Conservation (phyloP, 164 flowering plant species). For the Nymphaea colorata region DNA sequence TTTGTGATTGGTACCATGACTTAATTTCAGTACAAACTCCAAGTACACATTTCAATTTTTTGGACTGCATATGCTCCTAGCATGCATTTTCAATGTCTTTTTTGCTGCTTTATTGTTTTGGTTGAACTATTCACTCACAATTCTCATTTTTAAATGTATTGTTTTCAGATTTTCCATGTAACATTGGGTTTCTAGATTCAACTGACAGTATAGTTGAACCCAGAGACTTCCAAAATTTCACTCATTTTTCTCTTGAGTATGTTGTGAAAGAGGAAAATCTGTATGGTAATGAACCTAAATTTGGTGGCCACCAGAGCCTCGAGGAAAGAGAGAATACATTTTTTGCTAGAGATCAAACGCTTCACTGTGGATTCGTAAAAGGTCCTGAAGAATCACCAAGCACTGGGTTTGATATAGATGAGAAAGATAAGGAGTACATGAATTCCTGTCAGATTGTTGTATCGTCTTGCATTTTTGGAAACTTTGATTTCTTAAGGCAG, state of each 20-base stretch:
- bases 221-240: slow-evolving; percentile 32
- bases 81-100: too few species aligned
- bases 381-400: slow-evolving; percentile 47
- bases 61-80: too few species aligned
- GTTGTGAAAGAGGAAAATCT: slow-evolving; percentile 38
- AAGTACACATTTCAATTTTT: too few species aligned
- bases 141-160: not conserved
- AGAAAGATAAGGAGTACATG: slow-evolving; percentile 59
- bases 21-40: too few species aligned
- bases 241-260: slow-evolving; percentile 46
- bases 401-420: slow-evolving; percentile 70
- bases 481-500: slow-evolving; percentile 79
- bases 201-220: slow-evolving; percentile 54
- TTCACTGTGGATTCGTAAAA: slow-evolving; percentile 92
- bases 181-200: slow-evolving; percentile 39
- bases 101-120: too few species aligned
- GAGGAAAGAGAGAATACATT: slow-evolving; percentile 78
- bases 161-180: slow-evolving; percentile 66
- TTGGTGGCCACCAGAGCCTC: slow-evolving; percentile 91
- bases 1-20: too few species aligned
- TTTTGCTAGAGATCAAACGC: slow-evolving; percentile 51
- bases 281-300: slow-evolving; percentile 30
- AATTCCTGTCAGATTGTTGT: slow-evolving; percentile 57
- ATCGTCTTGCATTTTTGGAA: slow-evolving; percentile 95
- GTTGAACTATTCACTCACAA: too few species aligned